A percentile compares a stretch with the other conserved stretches of the same genome.
Conservation (phyloP, 257 asterid genomes). For the Verbena officinalis region DNA sequence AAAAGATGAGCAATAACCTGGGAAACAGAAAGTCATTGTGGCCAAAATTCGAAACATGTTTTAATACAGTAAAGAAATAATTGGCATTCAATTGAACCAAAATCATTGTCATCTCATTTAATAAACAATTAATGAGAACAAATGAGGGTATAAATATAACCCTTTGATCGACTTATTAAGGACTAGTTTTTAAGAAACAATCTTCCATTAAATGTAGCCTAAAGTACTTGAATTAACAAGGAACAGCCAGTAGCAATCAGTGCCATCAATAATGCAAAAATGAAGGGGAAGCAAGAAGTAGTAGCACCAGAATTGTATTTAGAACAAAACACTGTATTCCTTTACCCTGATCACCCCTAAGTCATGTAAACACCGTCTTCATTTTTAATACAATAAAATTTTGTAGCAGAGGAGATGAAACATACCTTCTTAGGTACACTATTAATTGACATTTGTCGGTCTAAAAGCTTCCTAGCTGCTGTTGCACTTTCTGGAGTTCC, state of each 20-base stretch:
- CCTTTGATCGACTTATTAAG: slow-evolving; percentile 2
- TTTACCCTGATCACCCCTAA: slow-evolving; percentile 10
- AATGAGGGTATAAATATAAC: slow-evolving; percentile 12
- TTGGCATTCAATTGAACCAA: background rate
- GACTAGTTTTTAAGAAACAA: too few species aligned
- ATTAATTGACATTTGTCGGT: slow-evolving; percentile 90
- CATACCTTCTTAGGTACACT: slow-evolving; percentile 92
- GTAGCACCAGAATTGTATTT: slow-evolving; percentile 24
- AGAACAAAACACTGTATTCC: slow-evolving; percentile 10
- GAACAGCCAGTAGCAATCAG: too few species aligned
- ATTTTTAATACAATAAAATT: slow-evolving; percentile 7
- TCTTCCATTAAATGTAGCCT: too few species aligned
- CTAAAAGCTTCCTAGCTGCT: slow-evolving; percentile 93
- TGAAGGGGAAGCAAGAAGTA: slow-evolving; percentile 18
- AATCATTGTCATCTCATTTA: background rate
- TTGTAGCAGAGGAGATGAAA: slow-evolving; percentile 10
- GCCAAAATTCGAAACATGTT: slow-evolving; percentile 8
- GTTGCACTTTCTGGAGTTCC: slow-evolving; percentile 98
- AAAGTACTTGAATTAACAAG: too few species aligned
- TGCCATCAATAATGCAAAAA: slow-evolving; percentile 11
- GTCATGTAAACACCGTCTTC: background rate
- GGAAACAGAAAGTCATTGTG: slow-evolving; percentile 19
- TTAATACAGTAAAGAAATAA: background rate
- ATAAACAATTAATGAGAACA: background rate
- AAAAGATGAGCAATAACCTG: slow-evolving; percentile 91